A percentile compares a stretch with the other conserved stretches of the same genome.
Evolutionary conservation across 441 rosid species (phyloP).

Genomic region (Biscutella auriculata): DNA sequence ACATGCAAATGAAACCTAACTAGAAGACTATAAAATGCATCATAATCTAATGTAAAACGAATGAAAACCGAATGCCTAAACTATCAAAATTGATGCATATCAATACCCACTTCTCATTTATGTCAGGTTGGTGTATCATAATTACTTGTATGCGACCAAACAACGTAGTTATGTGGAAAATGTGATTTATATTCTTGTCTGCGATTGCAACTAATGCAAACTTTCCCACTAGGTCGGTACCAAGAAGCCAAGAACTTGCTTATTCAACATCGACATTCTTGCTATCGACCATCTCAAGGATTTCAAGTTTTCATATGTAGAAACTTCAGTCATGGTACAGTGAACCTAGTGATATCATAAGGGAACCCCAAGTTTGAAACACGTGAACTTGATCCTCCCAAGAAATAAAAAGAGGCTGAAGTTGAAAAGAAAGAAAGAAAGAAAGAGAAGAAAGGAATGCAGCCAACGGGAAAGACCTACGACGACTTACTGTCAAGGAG

Average conservation of each 20-base stretch:
- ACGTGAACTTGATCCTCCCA: constrained; percentile 62
- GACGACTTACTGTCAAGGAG: constrained; percentile 54
- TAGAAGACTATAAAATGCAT: no score
- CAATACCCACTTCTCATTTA: constrained; percentile 4
- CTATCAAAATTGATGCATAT: no score
- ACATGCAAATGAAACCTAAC: no score
- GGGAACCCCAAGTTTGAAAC: constrained; percentile 87
- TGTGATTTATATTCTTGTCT: background rate
- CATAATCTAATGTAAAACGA: no score
- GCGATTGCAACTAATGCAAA: no score
- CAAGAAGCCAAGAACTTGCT: constrained; percentile 7
- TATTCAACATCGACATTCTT: constrained; percentile 3
- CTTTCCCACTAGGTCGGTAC: constrained; percentile 15
- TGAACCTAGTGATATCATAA: constrained; percentile 64
- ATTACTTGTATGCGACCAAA: background rate
- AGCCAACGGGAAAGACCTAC: constrained; percentile 73
- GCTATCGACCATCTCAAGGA: background rate
- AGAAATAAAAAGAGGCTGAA: constrained; percentile 74
- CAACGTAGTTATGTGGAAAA: background rate
- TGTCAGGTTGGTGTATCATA: constrained; percentile 20
- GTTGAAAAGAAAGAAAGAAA: constrained; percentile 37
- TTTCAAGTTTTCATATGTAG: constrained; percentile 30
- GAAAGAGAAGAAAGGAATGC: constrained; percentile 71
- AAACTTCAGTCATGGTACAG: constrained; percentile 49
- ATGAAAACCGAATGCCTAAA: no score